A percentile compares a stretch with the other conserved stretches of the same genome.
These are phyloP conservation scores for Rosa rugosa DNA, from an alignment of 306 rosid species.

Conservation along the genomic window DNA sequence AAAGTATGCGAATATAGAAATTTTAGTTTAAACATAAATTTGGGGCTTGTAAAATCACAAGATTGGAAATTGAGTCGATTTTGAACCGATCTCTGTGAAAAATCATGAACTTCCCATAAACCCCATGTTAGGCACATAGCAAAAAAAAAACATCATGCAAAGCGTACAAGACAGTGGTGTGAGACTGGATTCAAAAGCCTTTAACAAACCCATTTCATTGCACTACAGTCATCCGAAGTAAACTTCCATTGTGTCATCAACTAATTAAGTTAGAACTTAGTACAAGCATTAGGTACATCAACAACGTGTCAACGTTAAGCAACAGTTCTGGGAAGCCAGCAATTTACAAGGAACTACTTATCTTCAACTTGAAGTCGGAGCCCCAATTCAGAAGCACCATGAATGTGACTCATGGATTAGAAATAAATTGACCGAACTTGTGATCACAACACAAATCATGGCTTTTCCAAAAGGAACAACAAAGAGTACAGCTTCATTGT, in stretches of 20 bases:
- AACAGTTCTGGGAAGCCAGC: conserved; percentile 13
- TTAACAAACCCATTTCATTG: neutral
- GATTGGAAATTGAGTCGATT: too few relatives aligned
- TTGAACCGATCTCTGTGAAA: too few relatives aligned
- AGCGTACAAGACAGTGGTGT: neutral
- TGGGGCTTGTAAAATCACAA: too few relatives aligned
- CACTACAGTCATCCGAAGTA: conserved; percentile 1
- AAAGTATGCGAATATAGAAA: too few relatives aligned
- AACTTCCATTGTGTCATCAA: conserved; percentile 10
- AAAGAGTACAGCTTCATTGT: too few relatives aligned
- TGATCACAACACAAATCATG: too few relatives aligned
- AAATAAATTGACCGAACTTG: too few relatives aligned
- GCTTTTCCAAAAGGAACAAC: too few relatives aligned
- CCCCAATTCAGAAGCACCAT: conserved; percentile 33
- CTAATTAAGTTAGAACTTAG: conserved; percentile 31
- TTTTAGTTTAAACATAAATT: too few relatives aligned
- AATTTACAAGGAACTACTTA: conserved; percentile 26
- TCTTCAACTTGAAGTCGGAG: conserved; percentile 27
- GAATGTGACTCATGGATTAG: neutral
- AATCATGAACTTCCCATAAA: neutral
- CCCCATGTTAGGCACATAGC: neutral
- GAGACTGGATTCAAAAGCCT: neutral
- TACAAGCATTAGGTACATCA: conserved; percentile 32
- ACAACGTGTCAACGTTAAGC: conserved; percentile 14
- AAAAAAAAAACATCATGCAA: neutral